Conservation (phyloP, 208 protist species). For the Trypanosoma melophagium region DNA sequence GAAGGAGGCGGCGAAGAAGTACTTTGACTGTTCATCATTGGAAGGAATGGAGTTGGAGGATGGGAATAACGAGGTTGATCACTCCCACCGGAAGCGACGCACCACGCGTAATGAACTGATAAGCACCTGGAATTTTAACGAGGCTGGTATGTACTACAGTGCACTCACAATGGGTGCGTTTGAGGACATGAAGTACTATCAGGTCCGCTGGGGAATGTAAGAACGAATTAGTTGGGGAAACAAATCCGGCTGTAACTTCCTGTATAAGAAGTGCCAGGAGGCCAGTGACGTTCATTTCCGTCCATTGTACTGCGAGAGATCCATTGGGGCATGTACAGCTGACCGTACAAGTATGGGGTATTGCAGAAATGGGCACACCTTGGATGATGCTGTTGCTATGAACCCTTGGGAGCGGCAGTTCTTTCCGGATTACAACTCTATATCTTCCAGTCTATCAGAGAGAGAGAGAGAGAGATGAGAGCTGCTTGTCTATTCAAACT, state of each 20-base stretch:
- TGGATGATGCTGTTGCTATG: too few relatives aligned
- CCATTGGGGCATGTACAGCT: too few relatives aligned
- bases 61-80: constrained; percentile 9
- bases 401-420: too few relatives aligned
- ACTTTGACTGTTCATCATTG: constrained; percentile 17
- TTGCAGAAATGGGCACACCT: too few relatives aligned
- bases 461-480: too few relatives aligned
- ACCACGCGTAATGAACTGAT: constrained; percentile 30
- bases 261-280: constrained; percentile 17
- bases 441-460: too few relatives aligned
- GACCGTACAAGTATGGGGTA: too few relatives aligned
- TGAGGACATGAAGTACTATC: constrained; percentile 26
- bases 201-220: constrained; percentile 5
- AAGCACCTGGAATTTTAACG: neutral
- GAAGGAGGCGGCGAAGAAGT: neutral
- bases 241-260: constrained; percentile 16
- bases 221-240: constrained; percentile 13
- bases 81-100: constrained; percentile 32
- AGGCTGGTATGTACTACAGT: neutral
- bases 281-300: too few relatives aligned
- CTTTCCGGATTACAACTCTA: too few relatives aligned
- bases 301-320: too few relatives aligned
- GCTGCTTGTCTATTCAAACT: too few relatives aligned
- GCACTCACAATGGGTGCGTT: constrained; percentile 21
- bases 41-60: constrained; percentile 36